Evolutionary conservation across 2,329 filamentous ascomycete species (phyloP).

Genomic region (Hirsutella rhossiliensis): DNA sequence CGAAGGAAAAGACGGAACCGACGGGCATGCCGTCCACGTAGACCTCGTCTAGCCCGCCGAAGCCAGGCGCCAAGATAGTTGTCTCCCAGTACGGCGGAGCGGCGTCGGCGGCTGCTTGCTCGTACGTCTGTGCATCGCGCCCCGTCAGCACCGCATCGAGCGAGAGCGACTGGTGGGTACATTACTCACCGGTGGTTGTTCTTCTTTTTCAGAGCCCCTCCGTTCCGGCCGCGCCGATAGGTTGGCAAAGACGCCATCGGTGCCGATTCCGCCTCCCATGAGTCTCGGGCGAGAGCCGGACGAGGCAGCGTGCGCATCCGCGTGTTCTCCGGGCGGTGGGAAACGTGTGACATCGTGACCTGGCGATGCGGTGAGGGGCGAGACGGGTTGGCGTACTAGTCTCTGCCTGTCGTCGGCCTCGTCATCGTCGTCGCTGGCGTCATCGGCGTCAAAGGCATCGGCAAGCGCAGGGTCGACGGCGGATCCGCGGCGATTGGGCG

Average conservation of each 20-base stretch:
- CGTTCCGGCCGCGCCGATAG: constrained; percentile 80
- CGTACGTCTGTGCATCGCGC: constrained; percentile 63
- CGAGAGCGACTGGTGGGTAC: neutral
- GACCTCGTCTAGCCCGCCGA: constrained; percentile 84
- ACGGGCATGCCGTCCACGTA: constrained; percentile 95
- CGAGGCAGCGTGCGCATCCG: constrained; percentile 3
- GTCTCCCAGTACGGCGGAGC: constrained; percentile 99
- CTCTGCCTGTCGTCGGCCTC: constrained; percentile 68
- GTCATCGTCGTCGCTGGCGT: constrained; percentile 59
- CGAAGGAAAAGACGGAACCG: constrained; percentile 73
- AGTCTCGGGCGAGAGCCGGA: constrained; percentile 34
- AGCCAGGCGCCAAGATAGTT: constrained; percentile 85
- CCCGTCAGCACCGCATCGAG: constrained; percentile 19
- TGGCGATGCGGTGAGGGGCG: constrained; percentile 8
- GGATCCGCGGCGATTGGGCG: constrained; percentile 25
- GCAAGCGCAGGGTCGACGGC: constrained; percentile 68
- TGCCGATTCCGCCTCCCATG: constrained; percentile 64
- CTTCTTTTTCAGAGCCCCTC: constrained; percentile 68
- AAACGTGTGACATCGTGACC: too few relatives aligned
- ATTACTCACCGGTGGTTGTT: constrained; percentile 75
- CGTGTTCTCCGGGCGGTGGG: neutral
- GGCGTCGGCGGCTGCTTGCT: constrained; percentile 92
- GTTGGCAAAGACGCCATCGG: constrained; percentile 95
- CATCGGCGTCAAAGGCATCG: constrained; percentile 82
- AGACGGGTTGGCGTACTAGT: constrained; percentile 58